Percentiles rank a stretch among this genome's conserved stretches.
Evolutionary conservation across 2,329 filamentous ascomycete genomes (phyloP).

Genomic region (Diaporthe sp.): DNA sequence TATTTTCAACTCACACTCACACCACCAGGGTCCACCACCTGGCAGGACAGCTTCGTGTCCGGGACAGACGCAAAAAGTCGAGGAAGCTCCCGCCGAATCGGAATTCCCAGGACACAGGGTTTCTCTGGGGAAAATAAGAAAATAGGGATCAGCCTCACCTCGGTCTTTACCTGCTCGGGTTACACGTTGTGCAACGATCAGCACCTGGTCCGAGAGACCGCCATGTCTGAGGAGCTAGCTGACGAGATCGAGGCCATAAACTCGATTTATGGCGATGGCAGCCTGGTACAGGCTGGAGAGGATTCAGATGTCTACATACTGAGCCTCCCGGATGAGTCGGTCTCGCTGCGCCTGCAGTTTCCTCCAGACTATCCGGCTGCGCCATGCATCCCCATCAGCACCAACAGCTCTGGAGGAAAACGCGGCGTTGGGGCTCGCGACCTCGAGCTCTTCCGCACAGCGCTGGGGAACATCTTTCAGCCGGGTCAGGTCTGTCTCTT

Average conservation of each 20-base stretch:
- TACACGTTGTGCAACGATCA: slow-evolving; percentile 19
- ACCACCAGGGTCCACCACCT: background rate
- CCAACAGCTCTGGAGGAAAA: slow-evolving; percentile 81
- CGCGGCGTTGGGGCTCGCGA: slow-evolving; percentile 81
- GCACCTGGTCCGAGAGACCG: background rate
- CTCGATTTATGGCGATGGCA: slow-evolving; percentile 83
- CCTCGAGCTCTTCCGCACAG: slow-evolving; percentile 77
- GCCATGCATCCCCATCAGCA: slow-evolving; percentile 81
- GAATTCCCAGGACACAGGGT: too few relatives aligned
- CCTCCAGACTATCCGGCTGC: slow-evolving; percentile 80
- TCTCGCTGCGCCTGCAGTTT: slow-evolving; percentile 76
- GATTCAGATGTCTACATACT: slow-evolving; percentile 69
- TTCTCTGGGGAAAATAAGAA: background rate
- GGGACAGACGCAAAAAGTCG: background rate
- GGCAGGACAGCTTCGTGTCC: slow-evolving; percentile 9
- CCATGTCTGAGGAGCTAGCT: slow-evolving; percentile 71
- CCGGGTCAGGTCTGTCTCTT: slow-evolving; percentile 88
- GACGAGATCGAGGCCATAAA: slow-evolving; percentile 88
- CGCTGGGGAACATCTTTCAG: slow-evolving; percentile 77
- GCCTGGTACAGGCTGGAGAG: slow-evolving; percentile 62
- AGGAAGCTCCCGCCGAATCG: background rate
- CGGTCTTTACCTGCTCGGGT: background rate
- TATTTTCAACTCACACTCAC: slow-evolving; percentile 1
- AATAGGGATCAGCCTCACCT: background rate
- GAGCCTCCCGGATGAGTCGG: slow-evolving; percentile 72